Evolutionary conservation across 192 early-diverging fungal species (phyloP).

Genomic region (Dimargaris cristalligena): DNA sequence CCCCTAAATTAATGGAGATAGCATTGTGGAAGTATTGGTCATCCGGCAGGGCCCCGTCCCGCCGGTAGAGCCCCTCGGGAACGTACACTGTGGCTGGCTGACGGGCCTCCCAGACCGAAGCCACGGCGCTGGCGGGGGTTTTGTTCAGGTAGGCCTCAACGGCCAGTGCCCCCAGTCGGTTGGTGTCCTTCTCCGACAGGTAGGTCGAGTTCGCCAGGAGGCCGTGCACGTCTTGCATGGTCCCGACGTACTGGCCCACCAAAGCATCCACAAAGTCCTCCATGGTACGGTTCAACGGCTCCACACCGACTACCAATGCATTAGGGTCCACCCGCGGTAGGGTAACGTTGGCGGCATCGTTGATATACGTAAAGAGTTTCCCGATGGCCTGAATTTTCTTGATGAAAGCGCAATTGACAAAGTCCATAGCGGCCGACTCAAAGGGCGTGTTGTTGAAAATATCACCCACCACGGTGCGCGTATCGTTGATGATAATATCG

Average conservation of each 20-base stretch:
- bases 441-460: slow-evolving; percentile 23
- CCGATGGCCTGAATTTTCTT: slow-evolving; percentile 21
- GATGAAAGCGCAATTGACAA: slow-evolving; percentile 29
- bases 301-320: slow-evolving; percentile 13
- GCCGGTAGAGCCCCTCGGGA: neutral
- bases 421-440: slow-evolving; percentile 19
- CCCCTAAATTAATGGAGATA: no score
- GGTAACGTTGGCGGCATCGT: slow-evolving; percentile 17
- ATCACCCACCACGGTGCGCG: slow-evolving; percentile 17
- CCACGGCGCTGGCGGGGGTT: neutral
- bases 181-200: neutral
- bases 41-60: neutral
- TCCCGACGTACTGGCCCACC: slow-evolving; percentile 22
- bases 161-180: neutral
- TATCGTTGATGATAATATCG: slow-evolving; percentile 19
- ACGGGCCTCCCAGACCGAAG: neutral
- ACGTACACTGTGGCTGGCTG: neutral
- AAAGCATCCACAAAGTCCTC: slow-evolving; percentile 12
- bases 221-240: slow-evolving; percentile 17
- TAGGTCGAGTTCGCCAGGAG: slow-evolving; percentile 13
- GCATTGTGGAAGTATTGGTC: neutral
- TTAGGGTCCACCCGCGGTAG: slow-evolving; percentile 20
- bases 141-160: slow-evolving; percentile 4
- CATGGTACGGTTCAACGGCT: slow-evolving; percentile 20
- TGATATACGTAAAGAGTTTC: slow-evolving; percentile 21